A percentile compares a stretch with the other conserved stretches of the same genome.
Conservation (phyloP, 2,329 filamentous ascomycete genomes). For the Fusarium pilosicola region DNA sequence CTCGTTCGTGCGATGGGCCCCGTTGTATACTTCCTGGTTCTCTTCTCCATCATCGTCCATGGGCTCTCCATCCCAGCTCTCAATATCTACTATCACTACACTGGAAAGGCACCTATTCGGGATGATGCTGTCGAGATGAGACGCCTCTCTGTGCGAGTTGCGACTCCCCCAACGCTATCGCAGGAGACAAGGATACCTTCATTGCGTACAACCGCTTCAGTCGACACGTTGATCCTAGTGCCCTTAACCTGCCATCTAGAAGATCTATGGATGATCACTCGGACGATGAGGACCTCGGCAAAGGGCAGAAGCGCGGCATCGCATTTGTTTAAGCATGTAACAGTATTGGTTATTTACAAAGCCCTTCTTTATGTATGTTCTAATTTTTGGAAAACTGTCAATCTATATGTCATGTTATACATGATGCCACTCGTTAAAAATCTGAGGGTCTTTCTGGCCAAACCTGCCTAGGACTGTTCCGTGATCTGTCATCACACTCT, state of each 20-base stretch:
- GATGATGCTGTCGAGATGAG: slow-evolving; percentile 17
- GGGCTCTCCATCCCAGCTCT: slow-evolving; percentile 57
- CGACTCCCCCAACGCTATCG: not conserved
- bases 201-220: slow-evolving; percentile 31
- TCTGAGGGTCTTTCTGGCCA: fast-evolving
- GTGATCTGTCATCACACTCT: no score
- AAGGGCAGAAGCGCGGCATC: not conserved
- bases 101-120: slow-evolving; percentile 51
- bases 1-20: slow-evolving; percentile 52
- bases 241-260: not conserved
- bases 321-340: not conserved
- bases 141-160: not conserved
- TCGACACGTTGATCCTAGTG: not conserved
- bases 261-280: not conserved
- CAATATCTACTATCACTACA: slow-evolving; percentile 11
- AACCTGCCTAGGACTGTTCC: no score
- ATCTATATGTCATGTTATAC: not conserved
- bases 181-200: not conserved
- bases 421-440: not conserved
- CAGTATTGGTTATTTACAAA: not conserved
- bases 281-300: not conserved
- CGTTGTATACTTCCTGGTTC: slow-evolving; percentile 54
- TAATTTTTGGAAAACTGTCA: not conserved
- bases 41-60: slow-evolving; percentile 41
- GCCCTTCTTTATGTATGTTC: not conserved